Evolutionary conservation across 108 stramenopile species (phyloP).

Genomic region (Discostella stelligeroides): DNA sequence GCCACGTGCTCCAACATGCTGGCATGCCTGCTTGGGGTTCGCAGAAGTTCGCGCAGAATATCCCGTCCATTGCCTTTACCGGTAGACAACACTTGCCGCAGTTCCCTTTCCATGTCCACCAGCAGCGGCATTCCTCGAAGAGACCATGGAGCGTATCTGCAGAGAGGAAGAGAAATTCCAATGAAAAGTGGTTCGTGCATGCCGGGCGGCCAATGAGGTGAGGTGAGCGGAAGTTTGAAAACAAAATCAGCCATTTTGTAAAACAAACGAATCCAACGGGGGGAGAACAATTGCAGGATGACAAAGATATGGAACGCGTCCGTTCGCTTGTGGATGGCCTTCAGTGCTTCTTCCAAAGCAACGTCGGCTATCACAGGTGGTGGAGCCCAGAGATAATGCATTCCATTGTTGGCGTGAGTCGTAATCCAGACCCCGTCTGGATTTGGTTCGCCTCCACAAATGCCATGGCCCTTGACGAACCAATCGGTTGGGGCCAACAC

Average conservation of each 20-base stretch:
- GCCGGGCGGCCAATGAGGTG: constrained; percentile 25
- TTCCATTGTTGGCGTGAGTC: too few species aligned
- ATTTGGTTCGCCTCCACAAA: constrained; percentile 15
- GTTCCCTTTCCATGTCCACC: too few species aligned
- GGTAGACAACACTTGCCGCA: too few species aligned
- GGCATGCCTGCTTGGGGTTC: too few species aligned
- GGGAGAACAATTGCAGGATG: constrained; percentile 17
- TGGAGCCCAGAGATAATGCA: constrained; percentile 33
- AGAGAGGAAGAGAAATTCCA: constrained; percentile 34
- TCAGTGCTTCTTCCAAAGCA: too few species aligned
- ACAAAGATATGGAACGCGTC: constrained; percentile 33
- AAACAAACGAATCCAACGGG: constrained; percentile 29
- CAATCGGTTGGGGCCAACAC: constrained; percentile 30
- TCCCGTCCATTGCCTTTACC: too few species aligned
- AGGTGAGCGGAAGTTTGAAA: constrained; percentile 13
- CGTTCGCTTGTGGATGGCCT: constrained; percentile 40
- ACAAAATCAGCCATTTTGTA: constrained; percentile 28
- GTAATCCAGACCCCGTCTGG: constrained; percentile 32
- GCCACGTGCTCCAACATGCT: too few species aligned
- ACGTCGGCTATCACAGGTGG: constrained; percentile 30
- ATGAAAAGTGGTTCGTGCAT: too few species aligned
- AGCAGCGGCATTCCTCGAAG: too few species aligned
- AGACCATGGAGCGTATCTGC: constrained; percentile 41
- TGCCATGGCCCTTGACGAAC: constrained; percentile 33
- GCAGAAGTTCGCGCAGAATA: too few species aligned